These are phyloP conservation scores for Rubus parviflorus DNA, from an alignment of 306 rosid genomes.

Conservation along the genomic window DNA sequence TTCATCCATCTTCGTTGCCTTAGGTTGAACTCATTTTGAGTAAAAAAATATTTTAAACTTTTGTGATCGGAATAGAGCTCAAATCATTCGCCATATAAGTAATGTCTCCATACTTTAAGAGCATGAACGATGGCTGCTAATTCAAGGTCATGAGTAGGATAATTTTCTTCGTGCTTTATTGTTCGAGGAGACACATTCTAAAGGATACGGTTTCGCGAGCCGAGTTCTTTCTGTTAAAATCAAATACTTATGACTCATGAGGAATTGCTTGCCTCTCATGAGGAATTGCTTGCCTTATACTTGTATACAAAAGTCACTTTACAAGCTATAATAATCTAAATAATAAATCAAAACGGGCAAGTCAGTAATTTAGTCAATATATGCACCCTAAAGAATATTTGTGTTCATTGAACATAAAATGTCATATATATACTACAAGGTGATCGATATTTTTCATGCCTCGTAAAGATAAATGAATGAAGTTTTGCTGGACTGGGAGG, in stretches of 20 bases:
- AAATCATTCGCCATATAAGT: too few species aligned
- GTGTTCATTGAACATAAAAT: not conserved
- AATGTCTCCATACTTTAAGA: too few species aligned
- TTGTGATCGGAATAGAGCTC: too few species aligned
- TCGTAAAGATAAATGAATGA: not conserved
- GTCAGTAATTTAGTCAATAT: not conserved
- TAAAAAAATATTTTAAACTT: too few species aligned
- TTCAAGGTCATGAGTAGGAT: too few species aligned
- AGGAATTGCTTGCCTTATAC: too few species aligned
- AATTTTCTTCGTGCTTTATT: too few species aligned
- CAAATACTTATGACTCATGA: not conserved
- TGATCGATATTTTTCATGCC: not conserved
- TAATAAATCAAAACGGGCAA: not conserved
- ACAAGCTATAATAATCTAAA: not conserved
- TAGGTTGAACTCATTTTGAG: too few species aligned
- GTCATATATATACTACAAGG: not conserved
- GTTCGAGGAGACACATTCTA: too few species aligned
- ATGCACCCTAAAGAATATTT: not conserved
- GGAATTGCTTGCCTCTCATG: constrained; percentile 2
- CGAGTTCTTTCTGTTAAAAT: not conserved
- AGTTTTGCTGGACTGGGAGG: not conserved
- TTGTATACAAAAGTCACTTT: not conserved
- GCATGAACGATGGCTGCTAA: too few species aligned
- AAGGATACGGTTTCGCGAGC: too few species aligned
- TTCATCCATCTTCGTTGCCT: too few species aligned